These are phyloP conservation scores for Sanghuangporus sanghuang DNA, from an alignment of 1,284 basidiomycete species.

Conservation along the genomic window DNA sequence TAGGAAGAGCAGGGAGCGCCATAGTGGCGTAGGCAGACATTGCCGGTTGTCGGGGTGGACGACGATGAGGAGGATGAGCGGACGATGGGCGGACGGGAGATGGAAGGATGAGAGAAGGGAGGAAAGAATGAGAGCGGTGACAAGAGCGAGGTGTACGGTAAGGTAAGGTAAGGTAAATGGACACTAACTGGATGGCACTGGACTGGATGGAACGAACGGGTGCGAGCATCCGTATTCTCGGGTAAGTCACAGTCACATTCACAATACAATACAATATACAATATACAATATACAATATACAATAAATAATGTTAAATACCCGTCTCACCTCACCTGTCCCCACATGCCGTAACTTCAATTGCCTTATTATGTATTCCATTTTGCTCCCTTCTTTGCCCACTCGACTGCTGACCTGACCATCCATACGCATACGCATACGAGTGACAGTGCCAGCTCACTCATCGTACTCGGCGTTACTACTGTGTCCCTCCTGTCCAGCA, in stretches of 20 bases:
- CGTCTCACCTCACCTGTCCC: not conserved
- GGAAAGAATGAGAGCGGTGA: slow-evolving; percentile 30
- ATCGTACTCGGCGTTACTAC: no score
- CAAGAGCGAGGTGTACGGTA: slow-evolving; percentile 23
- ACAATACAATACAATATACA: no score
- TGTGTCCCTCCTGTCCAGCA: not conserved
- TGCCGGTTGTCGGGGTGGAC: not conserved
- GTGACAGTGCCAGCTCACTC: not conserved
- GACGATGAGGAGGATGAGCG: slow-evolving; percentile 10
- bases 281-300: no score
- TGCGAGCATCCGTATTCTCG: not conserved
- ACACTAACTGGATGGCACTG: no score
- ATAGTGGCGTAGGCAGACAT: slow-evolving; percentile 19
- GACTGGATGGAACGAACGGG: not conserved
- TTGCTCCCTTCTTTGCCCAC: not conserved
- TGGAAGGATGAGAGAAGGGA: slow-evolving; percentile 26
- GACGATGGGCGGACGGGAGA: slow-evolving; percentile 20
- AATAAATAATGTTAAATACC: no score
- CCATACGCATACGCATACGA: no score
- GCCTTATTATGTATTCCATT: not conserved
- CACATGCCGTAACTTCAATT: not conserved
- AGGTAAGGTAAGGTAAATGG: not conserved
- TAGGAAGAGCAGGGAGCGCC: slow-evolving; percentile 23
- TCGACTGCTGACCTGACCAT: no score
- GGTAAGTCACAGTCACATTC: no score